phyloP scores from a whole-genome alignment of 306 rosid genomes.

The Leucaena leucocephala region DNA sequence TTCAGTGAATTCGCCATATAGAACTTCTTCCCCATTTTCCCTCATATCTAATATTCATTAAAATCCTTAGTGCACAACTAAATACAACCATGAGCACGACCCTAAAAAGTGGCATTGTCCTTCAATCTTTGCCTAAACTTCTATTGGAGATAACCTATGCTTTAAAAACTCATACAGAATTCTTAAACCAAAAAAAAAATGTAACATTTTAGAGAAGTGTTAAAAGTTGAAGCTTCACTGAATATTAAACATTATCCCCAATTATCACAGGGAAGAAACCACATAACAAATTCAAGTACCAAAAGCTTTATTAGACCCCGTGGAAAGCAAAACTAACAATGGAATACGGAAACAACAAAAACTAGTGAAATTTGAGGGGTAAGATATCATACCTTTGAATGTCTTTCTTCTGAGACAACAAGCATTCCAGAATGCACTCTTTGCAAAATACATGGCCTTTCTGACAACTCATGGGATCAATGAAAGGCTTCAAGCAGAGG shows the following conservation, averaged over 20 bases:
- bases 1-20: background rate
- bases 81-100: background rate
- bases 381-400: constrained; percentile 65
- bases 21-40: background rate
- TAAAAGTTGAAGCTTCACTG: background rate
- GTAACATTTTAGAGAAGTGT: background rate
- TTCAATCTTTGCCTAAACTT: background rate
- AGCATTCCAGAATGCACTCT: constrained; percentile 87
- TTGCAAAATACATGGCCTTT: constrained; percentile 93
- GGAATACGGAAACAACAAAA: background rate
- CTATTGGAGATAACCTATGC: background rate
- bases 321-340: background rate
- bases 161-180: constrained; percentile 6
- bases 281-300: background rate
- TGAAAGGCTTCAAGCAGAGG: constrained; percentile 91
- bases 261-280: background rate
- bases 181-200: background rate
- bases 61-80: background rate
- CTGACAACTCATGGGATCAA: constrained; percentile 83
- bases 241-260: background rate
- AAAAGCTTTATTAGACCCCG: background rate
- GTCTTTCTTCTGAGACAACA: constrained; percentile 91
- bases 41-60: background rate
- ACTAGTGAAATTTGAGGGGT: background rate
- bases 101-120: background rate